Base-by-base conservation (phyloP, 306 rosid genomes). In the Prunus davidiana region DNA sequence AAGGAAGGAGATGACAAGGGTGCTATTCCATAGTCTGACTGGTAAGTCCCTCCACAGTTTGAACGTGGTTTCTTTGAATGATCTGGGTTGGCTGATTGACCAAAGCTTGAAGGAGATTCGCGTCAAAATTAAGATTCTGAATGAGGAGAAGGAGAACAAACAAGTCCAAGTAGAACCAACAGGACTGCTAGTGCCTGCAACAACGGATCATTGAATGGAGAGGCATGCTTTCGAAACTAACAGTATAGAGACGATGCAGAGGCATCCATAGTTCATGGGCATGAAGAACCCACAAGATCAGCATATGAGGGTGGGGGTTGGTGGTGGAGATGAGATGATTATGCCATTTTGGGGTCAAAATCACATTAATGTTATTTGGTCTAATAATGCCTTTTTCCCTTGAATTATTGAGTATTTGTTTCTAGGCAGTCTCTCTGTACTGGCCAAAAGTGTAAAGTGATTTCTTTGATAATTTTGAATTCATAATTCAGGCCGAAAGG, bases 1-100 rank as follows among this genome's bases (percentile, higher is more conserved):
- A 3, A 57, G 68, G 7, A 74, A 64, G 56, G 83, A 78, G 70
- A 28, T 78, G 46, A 58, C 76, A 2, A 56, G 71, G 4, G 27
- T 52, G 2, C 67, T 86, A 78, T 81, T 81, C 56, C 47, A 62
- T 0, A 67, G 69, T 24, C 49, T 81, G 57, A 34, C 45, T 2
- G 76, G 76, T 1, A 38, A 50, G 38, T 12, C 30, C 0, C 34
- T 88, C 5, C 81, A 74, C 0, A 43, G 67, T 6, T 10, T 86
- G 18, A 43, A 19, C 27, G 12, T 84, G 43, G 43, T 12, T 32
- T 20, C 9, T 85, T 60, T 34, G 41, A 82, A 76, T 10, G 83
- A 80, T 14, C 56, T 86, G 3, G 65, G 76, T 10, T 81, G 74
- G 77, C 10, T 78, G 10, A 64, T 87, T 15, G 79, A 88, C 0